Conservation (phyloP, 305 asterid species). For the Plantago coronopus region DNA sequence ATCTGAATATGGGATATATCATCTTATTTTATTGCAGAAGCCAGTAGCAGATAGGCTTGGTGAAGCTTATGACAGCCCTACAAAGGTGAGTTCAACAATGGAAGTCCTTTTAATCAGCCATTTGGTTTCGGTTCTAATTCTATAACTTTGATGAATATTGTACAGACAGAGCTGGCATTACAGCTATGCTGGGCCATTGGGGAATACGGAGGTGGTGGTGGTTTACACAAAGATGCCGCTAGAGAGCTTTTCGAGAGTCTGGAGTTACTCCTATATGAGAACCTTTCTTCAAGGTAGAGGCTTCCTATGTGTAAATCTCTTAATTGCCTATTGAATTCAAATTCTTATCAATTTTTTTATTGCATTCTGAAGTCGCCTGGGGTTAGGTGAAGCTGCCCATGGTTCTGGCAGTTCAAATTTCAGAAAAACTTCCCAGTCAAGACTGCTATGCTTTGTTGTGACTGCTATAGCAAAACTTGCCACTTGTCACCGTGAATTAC, state of each 20-base stretch:
- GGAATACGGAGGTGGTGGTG: slow-evolving; percentile 95
- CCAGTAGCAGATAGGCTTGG: slow-evolving; percentile 86
- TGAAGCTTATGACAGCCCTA: slow-evolving; percentile 75
- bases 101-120: slow-evolving; percentile 15
- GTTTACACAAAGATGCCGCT: slow-evolving; percentile 77
- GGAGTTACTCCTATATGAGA: slow-evolving; percentile 83
- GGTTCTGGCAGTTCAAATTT: slow-evolving; percentile 59
- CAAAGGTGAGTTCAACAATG: slow-evolving; percentile 46
- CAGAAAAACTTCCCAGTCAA: slow-evolving; percentile 76
- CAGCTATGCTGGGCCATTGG: slow-evolving; percentile 98
- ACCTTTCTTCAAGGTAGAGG: slow-evolving; percentile 77
- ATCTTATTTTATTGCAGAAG: slow-evolving; percentile 47
- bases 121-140: neutral
- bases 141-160: slow-evolving; percentile 22
- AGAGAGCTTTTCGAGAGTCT: slow-evolving; percentile 92
- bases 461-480: slow-evolving; percentile 94
- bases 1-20: slow-evolving; percentile 12
- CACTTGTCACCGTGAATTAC: slow-evolving; percentile 71
- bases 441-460: slow-evolving; percentile 89
- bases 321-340: slow-evolving; percentile 11
- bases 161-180: slow-evolving; percentile 80
- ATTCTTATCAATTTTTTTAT: neutral
- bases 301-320: slow-evolving; percentile 8
- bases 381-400: slow-evolving; percentile 56
- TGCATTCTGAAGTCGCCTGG: slow-evolving; percentile 62